Base-by-base conservation (phyloP, 2,329 filamentous ascomycete genomes). In the Penicillium sclerotiorum region DNA sequence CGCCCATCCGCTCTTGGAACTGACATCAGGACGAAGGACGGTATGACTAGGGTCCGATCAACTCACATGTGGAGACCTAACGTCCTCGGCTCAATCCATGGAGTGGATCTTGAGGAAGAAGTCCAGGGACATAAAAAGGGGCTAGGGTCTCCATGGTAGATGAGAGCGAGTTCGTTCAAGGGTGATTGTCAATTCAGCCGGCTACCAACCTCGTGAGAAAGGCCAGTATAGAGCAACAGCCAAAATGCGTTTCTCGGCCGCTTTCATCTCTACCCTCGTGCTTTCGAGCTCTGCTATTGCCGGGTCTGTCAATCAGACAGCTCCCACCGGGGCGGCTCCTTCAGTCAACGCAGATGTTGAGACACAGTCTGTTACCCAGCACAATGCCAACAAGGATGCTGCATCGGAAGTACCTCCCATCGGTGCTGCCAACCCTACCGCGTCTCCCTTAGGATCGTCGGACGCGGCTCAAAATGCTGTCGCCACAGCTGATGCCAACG, bases 171-270 rank as follows among this genome's bases (percentile, higher is more conserved):
- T 42, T 6, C 18, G 25, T 12, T 28, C 15, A 8, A 13, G 9
- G 25, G 1, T 15, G 11, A 22, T 33, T 27, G 5, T 17, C 12
- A 18, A 8, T 36, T 17, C n/a, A 18, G 15, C 22, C 30, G 36
- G 42, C 21, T 17, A 20, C 9, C n/a, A 35, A 27, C 6, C 12
- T 32, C 25, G 18, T 35, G 8, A 5, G 13, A 15, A n/a, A 21
- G 23, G 22, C 27, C 35, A 44, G 25, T 17, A 41, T 18, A 11
- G 30, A 52, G 12, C 35, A 41, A 45, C 45, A 20, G 17, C 7
- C 46, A 46, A 48, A 25, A 56, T 56, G 49, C 53, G 47, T 43
- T 53, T 55, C 44, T 45, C 53, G 5, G 40, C 44, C n/a, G 44
- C 46, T 2, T 47, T 53, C 5, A 37, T 55, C 32, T 50, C 53